These are phyloP conservation scores for Eremothecium coryli DNA, from an alignment of 1,139 yeast species.

Conservation along the genomic window DNA sequence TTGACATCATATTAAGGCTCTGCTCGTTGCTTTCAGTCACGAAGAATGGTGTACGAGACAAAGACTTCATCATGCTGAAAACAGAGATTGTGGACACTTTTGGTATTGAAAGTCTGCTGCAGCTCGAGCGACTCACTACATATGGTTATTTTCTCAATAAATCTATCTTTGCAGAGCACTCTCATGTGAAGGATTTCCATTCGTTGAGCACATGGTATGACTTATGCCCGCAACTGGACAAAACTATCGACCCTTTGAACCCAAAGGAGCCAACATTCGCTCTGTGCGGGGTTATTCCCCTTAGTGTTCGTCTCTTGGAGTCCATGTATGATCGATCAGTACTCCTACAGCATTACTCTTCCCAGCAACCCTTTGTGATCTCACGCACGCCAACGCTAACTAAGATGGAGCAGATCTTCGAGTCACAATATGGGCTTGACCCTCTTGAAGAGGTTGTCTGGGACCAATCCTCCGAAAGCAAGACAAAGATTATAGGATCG, in stretches of 20 bases:
- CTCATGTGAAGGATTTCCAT: slow-evolving; percentile 7
- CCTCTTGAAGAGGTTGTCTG: slow-evolving; percentile 16
- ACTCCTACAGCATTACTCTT: slow-evolving; percentile 18
- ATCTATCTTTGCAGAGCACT: slow-evolving; percentile 6
- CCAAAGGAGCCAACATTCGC: slow-evolving; percentile 28
- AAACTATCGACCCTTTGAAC: slow-evolving; percentile 12
- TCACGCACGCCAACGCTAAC: slow-evolving; percentile 22
- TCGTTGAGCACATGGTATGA: slow-evolving; percentile 13
- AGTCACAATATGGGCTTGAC: slow-evolving; percentile 19
- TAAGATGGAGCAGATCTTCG: slow-evolving; percentile 20
- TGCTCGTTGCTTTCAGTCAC: slow-evolving; percentile 22
- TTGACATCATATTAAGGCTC: slow-evolving; percentile 17
- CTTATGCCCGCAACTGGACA: slow-evolving; percentile 20
- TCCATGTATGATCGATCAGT: slow-evolving; percentile 24
- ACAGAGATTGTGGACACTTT: slow-evolving; percentile 24
- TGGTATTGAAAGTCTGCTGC: slow-evolving; percentile 23
- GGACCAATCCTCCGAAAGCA: slow-evolving; percentile 19
- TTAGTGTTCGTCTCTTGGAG: slow-evolving; percentile 25
- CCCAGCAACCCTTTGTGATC: slow-evolving; percentile 28
- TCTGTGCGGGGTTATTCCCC: slow-evolving; percentile 30
- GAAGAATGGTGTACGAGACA: slow-evolving; percentile 23
- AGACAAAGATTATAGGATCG: slow-evolving; percentile 11
- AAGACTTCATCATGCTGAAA: slow-evolving; percentile 21
- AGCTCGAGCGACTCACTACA: slow-evolving; percentile 19
- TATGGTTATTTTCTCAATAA: slow-evolving; percentile 19